These are phyloP conservation scores for Penicillium sp. DNA, from an alignment of 2,329 filamentous ascomycete genomes.

Conservation along the genomic window DNA sequence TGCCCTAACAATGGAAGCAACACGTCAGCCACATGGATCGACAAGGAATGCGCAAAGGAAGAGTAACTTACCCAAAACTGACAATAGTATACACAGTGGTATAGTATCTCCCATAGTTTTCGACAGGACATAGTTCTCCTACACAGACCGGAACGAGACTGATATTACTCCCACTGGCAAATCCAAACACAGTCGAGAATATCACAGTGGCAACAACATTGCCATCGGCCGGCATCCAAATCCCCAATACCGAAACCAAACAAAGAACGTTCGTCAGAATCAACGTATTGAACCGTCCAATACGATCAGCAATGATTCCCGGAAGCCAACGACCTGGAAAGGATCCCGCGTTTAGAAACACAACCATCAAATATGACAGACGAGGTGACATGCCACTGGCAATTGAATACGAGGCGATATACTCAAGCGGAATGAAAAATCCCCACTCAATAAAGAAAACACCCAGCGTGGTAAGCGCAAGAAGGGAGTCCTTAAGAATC, in stretches of 20 bases:
- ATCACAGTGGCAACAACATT: conserved; percentile 20
- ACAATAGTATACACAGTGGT: conserved; percentile 34
- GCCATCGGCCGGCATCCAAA: conserved; percentile 28
- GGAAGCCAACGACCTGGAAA: conserved; percentile 35
- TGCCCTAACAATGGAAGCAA: conserved; percentile 13
- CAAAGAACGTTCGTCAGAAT: conserved; percentile 28
- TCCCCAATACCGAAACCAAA: conserved; percentile 22
- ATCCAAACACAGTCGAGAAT: conserved; percentile 34
- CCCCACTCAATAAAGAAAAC: conserved; percentile 38
- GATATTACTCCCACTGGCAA: conserved; percentile 39
- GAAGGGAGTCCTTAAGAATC: conserved; percentile 14
- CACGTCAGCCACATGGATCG: conserved; percentile 2
- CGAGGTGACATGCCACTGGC: conserved; percentile 23
- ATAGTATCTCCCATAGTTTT: conserved; percentile 43
- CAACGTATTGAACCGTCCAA: conserved; percentile 35
- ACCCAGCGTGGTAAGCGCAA: conserved; percentile 26
- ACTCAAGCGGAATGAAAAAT: conserved; percentile 37
- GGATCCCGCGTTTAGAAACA: conserved; percentile 32
- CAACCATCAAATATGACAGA: conserved; percentile 31
- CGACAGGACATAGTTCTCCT: conserved; percentile 45
- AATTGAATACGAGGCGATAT: conserved; percentile 34
- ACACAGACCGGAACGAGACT: conserved; percentile 44
- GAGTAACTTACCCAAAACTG: conserved; percentile 22
- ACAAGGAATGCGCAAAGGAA: background rate
- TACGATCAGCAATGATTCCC: conserved; percentile 31